Conservation (phyloP, 2,329 filamentous ascomycete species). For the Cyphellophora europaea region DNA sequence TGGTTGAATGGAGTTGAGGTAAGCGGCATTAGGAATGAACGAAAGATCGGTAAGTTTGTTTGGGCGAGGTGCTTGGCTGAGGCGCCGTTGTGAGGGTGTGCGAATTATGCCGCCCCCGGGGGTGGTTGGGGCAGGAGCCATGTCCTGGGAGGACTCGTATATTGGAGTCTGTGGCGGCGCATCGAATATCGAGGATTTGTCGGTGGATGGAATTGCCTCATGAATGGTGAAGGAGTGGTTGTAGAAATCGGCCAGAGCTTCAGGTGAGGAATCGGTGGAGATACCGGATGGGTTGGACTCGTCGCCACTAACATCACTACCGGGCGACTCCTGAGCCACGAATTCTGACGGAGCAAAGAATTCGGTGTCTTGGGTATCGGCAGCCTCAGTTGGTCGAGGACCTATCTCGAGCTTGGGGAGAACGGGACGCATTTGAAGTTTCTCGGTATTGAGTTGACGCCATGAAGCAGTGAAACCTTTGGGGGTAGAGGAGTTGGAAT, state of each 20-base stretch:
- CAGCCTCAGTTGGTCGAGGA: slow-evolving; percentile 3
- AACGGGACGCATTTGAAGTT: slow-evolving; percentile 17
- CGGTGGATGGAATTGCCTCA: slow-evolving; percentile 55
- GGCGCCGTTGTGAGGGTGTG: slow-evolving; percentile 14
- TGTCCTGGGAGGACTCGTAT: slow-evolving; percentile 18
- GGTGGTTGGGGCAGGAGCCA: slow-evolving; percentile 11
- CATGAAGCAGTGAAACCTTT: slow-evolving; percentile 15
- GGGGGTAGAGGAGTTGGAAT: slow-evolving; percentile 6
- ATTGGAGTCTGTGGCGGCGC: slow-evolving; percentile 16
- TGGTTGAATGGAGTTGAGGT: slow-evolving; percentile 59
- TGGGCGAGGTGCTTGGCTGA: slow-evolving; percentile 14
- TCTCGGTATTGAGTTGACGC: slow-evolving; percentile 16
- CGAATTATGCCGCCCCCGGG: slow-evolving; percentile 15
- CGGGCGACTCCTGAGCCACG: slow-evolving; percentile 11
- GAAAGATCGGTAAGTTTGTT: slow-evolving; percentile 52
- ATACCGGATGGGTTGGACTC: slow-evolving; percentile 16
- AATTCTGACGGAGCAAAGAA: slow-evolving; percentile 16
- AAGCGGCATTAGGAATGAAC: slow-evolving; percentile 58
- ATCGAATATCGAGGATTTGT: slow-evolving; percentile 31
- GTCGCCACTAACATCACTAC: slow-evolving; percentile 15
- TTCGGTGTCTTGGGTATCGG: slow-evolving; percentile 17
- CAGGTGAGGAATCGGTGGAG: slow-evolving; percentile 21
- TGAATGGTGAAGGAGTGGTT: slow-evolving; percentile 68
- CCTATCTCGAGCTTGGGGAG: slow-evolving; percentile 16
- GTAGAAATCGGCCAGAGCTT: slow-evolving; percentile 56